Base-by-base conservation (phyloP, 2,329 filamentous ascomycete genomes). In the Microdochium nivale region DNA sequence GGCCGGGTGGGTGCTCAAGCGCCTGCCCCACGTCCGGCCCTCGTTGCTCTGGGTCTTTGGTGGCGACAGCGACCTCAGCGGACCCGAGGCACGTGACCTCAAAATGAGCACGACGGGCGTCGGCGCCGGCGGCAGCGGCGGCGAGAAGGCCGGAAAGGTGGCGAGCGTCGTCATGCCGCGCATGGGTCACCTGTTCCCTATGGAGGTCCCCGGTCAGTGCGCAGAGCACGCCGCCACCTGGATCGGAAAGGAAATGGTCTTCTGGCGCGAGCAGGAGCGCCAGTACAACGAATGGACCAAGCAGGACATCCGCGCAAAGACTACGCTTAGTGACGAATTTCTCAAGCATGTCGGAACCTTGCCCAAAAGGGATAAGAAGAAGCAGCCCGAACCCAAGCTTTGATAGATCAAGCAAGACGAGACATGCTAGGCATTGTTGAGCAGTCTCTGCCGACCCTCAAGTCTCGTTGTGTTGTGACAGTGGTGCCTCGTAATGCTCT, bases 131-230 rank as follows among this genome's bases (percentile, higher is more conserved):
- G 88, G 88, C 2, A 86, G 82, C 58, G 80, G 89, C 19, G 79
- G 86, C 48, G 73, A 65, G 3, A 67, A 69, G n/a, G 77, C 78
- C 13, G 88, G 87, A 0, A 74, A 82, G 47, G 90, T 96, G 2
- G 76, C 74, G 52, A 76, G 83, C 56, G 77, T 88, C 4, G 72
- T 81, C 16, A 68, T 94, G 8, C 70, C 85, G 25, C 78, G 77
- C 0, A 74, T 77, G 5, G 90, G 91, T 0, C 92, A 97, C 67
- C 67, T 96, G 43, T 80, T 96, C 25, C 86, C 91, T 0, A 88
- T 96, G 80, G 90, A 96, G 67, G 78, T 80, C 37, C 87, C 88
- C 0, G 71, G 61, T 2, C 74, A 80, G 60, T 87, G 84, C 55
- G 91, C 89, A 1, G 72, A 78, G 53, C 67, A 78, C 19, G 76